Conservation (phyloP, 306 rosid genomes). For the Pachyrhizus erosus region DNA sequence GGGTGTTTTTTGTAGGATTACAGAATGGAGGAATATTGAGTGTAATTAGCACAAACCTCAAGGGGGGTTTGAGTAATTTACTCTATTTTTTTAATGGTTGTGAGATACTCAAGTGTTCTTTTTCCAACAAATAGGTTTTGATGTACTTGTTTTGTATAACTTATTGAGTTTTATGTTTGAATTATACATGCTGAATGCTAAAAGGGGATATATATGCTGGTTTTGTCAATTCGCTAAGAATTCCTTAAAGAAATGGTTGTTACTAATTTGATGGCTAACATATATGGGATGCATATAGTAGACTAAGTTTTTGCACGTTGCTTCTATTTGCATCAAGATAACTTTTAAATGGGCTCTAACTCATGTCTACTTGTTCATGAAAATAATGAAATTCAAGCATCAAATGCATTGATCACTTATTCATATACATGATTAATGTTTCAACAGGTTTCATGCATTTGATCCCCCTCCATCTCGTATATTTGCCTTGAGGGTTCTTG, state of each 20-base stretch:
- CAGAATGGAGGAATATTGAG: no score
- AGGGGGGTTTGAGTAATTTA: no score
- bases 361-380: not conserved
- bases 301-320: not conserved
- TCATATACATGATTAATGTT: constrained; percentile 41
- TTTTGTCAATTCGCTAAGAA: not conserved
- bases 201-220: no score
- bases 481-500: constrained; percentile 74
- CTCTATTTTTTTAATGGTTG: not conserved
- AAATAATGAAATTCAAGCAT: constrained; percentile 32
- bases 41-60: no score
- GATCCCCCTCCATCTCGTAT: constrained; percentile 88
- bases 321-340: not conserved
- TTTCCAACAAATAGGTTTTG: not conserved
- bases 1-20: no score
- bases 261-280: not conserved
- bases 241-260: not conserved
- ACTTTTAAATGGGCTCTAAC: not conserved
- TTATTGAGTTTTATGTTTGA: not conserved
- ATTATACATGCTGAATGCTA: not conserved
- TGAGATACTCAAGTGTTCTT: not conserved
- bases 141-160: not conserved
- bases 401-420: not conserved
- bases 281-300: not conserved
- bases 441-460: constrained; percentile 67